These are phyloP conservation scores for Pythium phragmiticola DNA, from an alignment of 352 stramenopile species.

Conservation along the genomic window DNA sequence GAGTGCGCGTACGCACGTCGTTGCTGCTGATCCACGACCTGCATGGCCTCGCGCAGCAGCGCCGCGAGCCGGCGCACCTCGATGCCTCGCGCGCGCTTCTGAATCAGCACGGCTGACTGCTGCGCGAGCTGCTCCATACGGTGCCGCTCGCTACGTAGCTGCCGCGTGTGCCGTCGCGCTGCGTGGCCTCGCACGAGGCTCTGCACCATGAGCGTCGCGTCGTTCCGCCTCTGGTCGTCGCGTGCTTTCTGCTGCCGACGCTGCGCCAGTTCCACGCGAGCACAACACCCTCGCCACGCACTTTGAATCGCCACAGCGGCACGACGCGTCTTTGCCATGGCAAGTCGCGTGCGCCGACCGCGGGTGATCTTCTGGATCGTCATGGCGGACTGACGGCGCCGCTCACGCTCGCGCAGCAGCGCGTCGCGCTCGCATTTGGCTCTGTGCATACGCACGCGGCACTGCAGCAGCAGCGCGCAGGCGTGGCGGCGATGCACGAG, in stretches of 20 bases:
- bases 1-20: slow-evolving; percentile 36
- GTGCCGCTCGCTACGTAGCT: slow-evolving; percentile 29
- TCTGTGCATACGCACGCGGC: slow-evolving; percentile 30
- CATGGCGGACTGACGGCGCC: slow-evolving; percentile 25
- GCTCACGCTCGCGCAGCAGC: slow-evolving; percentile 26
- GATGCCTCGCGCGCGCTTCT: slow-evolving; percentile 49
- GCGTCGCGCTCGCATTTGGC: slow-evolving; percentile 17
- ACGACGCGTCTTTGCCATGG: slow-evolving; percentile 22
- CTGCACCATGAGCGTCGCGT: slow-evolving; percentile 38
- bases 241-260: slow-evolving; percentile 10
- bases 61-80: slow-evolving; percentile 37
- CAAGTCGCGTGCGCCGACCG: slow-evolving; percentile 21
- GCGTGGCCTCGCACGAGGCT: slow-evolving; percentile 31
- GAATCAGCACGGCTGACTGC: slow-evolving; percentile 50
- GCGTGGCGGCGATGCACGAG: slow-evolving; percentile 30
- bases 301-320: slow-evolving; percentile 46
- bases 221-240: slow-evolving; percentile 9
- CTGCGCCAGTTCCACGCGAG: slow-evolving; percentile 28
- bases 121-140: slow-evolving; percentile 32
- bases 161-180: slow-evolving; percentile 24
- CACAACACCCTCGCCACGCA: slow-evolving; percentile 38
- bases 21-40: slow-evolving; percentile 47
- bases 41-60: slow-evolving; percentile 43
- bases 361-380: slow-evolving; percentile 43
- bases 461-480: slow-evolving; percentile 42